Percentiles rank a stretch among this genome's conserved stretches.
Evolutionary conservation across 2,329 filamentous ascomycete genomes (phyloP).

Genomic region (Diaporthe destruens): DNA sequence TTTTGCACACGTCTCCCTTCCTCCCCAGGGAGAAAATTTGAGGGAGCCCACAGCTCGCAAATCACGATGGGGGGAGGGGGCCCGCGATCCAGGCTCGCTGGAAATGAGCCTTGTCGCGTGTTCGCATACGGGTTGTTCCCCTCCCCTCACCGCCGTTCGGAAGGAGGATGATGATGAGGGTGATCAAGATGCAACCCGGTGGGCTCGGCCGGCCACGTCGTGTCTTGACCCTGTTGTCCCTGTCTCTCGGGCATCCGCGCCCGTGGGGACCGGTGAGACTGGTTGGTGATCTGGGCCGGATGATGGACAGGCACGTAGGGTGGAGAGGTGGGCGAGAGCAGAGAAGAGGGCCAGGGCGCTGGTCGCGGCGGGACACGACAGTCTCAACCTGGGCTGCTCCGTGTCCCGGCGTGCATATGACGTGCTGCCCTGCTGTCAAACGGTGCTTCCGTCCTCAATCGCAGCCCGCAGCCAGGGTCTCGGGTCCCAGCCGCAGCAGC

Average conservation of each 20-base stretch:
- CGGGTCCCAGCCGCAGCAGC: slow-evolving; percentile 17
- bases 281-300: neutral
- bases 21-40: slow-evolving; percentile 1
- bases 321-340: neutral
- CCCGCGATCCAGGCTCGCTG: neutral
- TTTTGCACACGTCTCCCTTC: neutral
- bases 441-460: neutral
- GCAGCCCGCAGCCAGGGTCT: neutral
- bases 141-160: slow-evolving; percentile 3
- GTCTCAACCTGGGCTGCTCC: neutral
- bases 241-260: neutral
- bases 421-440: slow-evolving; percentile 27
- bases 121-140: neutral
- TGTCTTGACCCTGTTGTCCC: neutral
- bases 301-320: neutral
- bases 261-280: slow-evolving; percentile 7
- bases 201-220: slow-evolving; percentile 27
- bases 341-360: neutral
- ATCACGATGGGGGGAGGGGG: neutral
- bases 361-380: slow-evolving; percentile 9
- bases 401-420: slow-evolving; percentile 27
- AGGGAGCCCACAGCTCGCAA: neutral
- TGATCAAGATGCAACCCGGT: neutral
- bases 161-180: slow-evolving; percentile 3
- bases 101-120: slow-evolving; percentile 9